Base-by-base conservation (phyloP, 257 asterid genomes). In the Salvia miltiorrhiza region DNA sequence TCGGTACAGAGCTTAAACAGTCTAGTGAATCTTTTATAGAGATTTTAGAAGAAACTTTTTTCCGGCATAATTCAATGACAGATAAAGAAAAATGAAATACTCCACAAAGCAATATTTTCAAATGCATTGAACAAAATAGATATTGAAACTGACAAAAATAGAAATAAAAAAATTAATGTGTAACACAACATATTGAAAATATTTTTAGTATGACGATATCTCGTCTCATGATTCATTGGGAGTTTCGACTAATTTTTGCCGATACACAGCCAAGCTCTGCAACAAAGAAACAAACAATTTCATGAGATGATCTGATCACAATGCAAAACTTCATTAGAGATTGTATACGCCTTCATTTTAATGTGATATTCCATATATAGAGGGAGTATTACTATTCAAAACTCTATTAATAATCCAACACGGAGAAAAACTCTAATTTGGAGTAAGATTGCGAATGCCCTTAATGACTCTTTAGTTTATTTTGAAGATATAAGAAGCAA, bases 201-300 rank as follows among this genome's bases (percentile, higher is more conserved):
- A 8, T 7, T 17, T 9, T 8, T 20, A 50, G 57, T 21, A 52
- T 2, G 57, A 24, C 16, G 39, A 32, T 56, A n/a, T 48, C 16
- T 32, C 47, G 2, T 7, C 54, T 73, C 70, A 68, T 10, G n/a
- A 41, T 21, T 70, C 77, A 33, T 45, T 39, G 9, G 59, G 14
- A 14, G 67, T 69, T 84, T 82, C 84, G 44, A 83, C 96, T 69
- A 86, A 62, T 37, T 74, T 72, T 82, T 79, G 83, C 78, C 86
- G 80, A 58, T 86, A 84, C 56, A 53, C 62, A 52, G 95, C 92
- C 84, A 90, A 79, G 73, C 82, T 65, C 96, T 88, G 89, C 80
- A 79, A 49, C 30, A 75, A 72, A 39, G 47, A 23, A 57, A 52
- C 21, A 26, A 76, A 33, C 14, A 32, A 17, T 13, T 24, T 26